Evolutionary conservation across 1,139 yeast species (phyloP), one percentile per base, ranked within the genome.

Genomic region (Magnusiomyces ingens): DNA sequence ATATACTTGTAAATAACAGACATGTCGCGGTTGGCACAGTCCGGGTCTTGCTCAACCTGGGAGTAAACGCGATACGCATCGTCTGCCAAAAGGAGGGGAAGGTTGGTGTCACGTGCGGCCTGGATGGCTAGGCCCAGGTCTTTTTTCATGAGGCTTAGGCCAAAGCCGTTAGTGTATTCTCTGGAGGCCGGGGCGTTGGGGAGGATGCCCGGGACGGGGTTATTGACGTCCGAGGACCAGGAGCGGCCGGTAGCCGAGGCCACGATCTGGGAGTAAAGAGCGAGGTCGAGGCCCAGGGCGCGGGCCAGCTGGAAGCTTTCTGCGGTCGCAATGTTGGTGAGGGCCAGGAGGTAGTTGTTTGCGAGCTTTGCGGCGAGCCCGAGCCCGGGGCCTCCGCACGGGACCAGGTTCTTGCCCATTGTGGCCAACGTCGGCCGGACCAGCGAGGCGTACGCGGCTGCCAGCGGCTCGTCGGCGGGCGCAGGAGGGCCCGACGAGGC

Each of bases 361-460:
- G 82, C 74, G 57, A 80, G 72, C 62, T 80, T 80, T 13, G 84
- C 84, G 41, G 82, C 81, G 56, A 80, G 72, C 1, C 85, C 85
- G 1, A 79, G 64, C 13, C 84, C 84, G 53, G 78, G 80, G 36
- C 68, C 66, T 13, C 84, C 85, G 62, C 84, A 79, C 17, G 81
- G 77, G 64, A 80, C 77, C 48, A 79, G 70, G 54, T 76, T 74
- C 45, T 69, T 67, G 19, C 84, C 85, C 84, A 80, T 80, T 55
- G 68, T 70, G 48, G 67, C 63, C 57, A 80, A 70, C 37, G 76
- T 65, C 1, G 62, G 52, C 41, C 58, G 5, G 12, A 46, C 43
- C 11, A 13, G 58, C 5, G 59, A 18, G 11, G 18, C 10, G 18
- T 46, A 46, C 18, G 36, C 13, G 2, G 17, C 22, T 3, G 37